Percentiles rank a stretch among this genome's conserved stretches.
phyloP scores from a whole-genome alignment of 2,329 filamentous ascomycete species.

The Pyrenophora graminea region DNA sequence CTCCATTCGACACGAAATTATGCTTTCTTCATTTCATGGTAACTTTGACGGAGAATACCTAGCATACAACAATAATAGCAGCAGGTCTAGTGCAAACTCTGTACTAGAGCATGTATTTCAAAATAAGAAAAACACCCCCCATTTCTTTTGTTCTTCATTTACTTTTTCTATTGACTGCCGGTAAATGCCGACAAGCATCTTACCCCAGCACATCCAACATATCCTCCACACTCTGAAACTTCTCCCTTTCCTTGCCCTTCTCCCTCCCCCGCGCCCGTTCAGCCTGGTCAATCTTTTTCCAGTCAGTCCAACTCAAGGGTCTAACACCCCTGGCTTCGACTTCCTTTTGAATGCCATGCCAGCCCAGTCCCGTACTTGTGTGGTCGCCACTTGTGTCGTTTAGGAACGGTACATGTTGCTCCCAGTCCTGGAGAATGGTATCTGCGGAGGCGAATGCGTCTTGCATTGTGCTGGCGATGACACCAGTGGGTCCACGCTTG shows the following conservation, averaged over 20 bases:
- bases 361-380: slow-evolving; percentile 61
- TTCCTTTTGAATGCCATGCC: slow-evolving; percentile 73
- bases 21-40: too few species aligned
- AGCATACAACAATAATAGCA: too few species aligned
- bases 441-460: slow-evolving; percentile 92
- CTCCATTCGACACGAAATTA: too few species aligned
- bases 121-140: too few species aligned
- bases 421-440: slow-evolving; percentile 79
- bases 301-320: slow-evolving; percentile 80
- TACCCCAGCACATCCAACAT: slow-evolving; percentile 57
- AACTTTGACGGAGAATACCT: too few species aligned
- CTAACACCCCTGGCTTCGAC: slow-evolving; percentile 60
- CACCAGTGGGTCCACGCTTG: slow-evolving; percentile 89
- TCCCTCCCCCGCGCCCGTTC: slow-evolving; percentile 70
- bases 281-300: slow-evolving; percentile 79
- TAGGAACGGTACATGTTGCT: slow-evolving; percentile 53
- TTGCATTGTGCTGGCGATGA: slow-evolving; percentile 94
- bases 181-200: too few species aligned
- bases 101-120: too few species aligned
- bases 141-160: too few species aligned
- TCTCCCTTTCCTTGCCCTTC: slow-evolving; percentile 78
- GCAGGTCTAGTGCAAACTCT: too few species aligned
- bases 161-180: background rate
- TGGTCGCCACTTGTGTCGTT: slow-evolving; percentile 44
- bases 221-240: slow-evolving; percentile 60